Percentiles rank a stretch among this genome's conserved stretches.
Evolutionary conservation across 768 basidiomycete species (phyloP).

Genomic region (Antrodiella citrinella): DNA sequence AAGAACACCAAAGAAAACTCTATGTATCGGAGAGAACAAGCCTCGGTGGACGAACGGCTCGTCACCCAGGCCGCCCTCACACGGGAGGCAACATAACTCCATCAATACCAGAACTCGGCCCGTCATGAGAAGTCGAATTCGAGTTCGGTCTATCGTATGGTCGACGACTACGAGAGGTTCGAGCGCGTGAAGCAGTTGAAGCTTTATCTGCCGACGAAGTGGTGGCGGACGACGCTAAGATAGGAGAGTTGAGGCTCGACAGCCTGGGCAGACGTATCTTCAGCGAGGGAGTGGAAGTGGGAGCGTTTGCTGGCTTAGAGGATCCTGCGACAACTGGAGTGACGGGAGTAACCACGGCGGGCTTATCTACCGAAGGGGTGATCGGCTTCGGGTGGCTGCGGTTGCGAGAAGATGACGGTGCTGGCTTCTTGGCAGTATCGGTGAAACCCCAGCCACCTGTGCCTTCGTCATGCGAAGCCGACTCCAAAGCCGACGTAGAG

Average conservation of each 20-base stretch:
- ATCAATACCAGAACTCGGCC: not conserved
- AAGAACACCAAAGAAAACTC: too few relatives aligned
- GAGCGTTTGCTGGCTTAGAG: constrained; percentile 6
- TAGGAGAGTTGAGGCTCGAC: constrained; percentile 10
- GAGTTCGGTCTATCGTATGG: not conserved
- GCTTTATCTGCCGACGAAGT: constrained; percentile 1
- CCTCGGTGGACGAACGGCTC: too few relatives aligned
- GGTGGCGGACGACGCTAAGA: constrained; percentile 1
- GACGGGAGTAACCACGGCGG: not conserved
- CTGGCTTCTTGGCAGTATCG: too few relatives aligned
- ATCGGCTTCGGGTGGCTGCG: not conserved
- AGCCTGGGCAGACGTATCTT: constrained; percentile 24
- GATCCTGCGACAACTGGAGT: not conserved
- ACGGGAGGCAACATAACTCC: not conserved
- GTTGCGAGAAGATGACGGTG: not conserved
- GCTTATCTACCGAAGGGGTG: not conserved
- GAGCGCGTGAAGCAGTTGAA: not conserved
- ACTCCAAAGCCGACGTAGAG: too few relatives aligned
- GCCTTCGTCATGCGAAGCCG: too few relatives aligned
- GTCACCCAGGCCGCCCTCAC: too few relatives aligned
- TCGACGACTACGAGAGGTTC: not conserved
- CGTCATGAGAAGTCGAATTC: not conserved
- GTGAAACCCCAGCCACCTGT: not conserved
- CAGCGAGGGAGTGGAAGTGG: constrained; percentile 16
- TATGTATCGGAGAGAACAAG: too few relatives aligned